Base-by-base conservation (phyloP, 192 early-diverging fungal genomes). In the Rhizoclosmatium globosum region DNA sequence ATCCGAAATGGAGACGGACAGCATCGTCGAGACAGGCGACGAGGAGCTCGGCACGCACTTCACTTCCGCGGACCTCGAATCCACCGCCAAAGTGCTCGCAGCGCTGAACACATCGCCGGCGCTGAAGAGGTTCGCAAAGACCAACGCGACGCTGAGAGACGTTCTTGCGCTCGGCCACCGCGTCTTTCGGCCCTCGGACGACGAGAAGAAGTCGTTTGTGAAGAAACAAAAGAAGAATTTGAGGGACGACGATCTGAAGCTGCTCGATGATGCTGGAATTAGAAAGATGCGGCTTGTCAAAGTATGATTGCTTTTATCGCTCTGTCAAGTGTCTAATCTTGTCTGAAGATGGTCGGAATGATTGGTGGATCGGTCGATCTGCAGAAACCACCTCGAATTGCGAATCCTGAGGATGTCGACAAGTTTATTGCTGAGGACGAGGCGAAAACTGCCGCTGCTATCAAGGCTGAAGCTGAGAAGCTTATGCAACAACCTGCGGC, bases 261-360 rank as follows among this genome's bases (percentile, higher is more conserved):
- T 69, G 2, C 62, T 89, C 39, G 82, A 78, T 2, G 78, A 74
- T 11, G 64, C 82, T 17, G 81, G 82, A 2, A 89, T 86, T 38
- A 65, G 85, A 3, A 77, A 82, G 69, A 79, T 83, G 81, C 71
- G 87, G 9, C 81, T 82, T n/a, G 79, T 83, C 59, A 74, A 74
- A 2, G 66, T 68, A 9, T 6, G 66, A 42, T 4, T 68, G 15
- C 23, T 23, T 21, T 23, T 68, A 6, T 47, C 19, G 4, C 39
- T 68, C 43, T 23, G 19, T 47, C 31, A 31, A 31, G 31, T 31
- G 31, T 31, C 31, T 31, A 31, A 31, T 31, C 31, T 31, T 31
- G 31, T 31, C 31, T 31, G 31, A 31, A 82, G 58, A 83, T 88
- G 80, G 87, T 88, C 17, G 84, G 85, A 3, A 81, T 84, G 69